phyloP scores from a whole-genome alignment of 345 rosid genomes.

The Ailanthus altissimus region DNA sequence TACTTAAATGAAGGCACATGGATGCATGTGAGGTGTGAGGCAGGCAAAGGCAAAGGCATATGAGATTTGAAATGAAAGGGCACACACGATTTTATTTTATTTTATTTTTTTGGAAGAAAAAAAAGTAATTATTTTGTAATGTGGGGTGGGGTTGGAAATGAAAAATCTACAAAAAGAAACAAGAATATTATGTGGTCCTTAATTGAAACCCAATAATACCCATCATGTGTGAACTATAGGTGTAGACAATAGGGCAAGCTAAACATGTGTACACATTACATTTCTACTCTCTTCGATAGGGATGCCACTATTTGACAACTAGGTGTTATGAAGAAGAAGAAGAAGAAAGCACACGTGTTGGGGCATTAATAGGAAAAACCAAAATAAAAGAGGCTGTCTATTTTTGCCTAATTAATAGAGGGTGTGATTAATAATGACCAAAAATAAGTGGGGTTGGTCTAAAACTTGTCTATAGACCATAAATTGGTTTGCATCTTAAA shows the following conservation, averaged over 20 bases:
- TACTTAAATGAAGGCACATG: constrained; percentile 51
- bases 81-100: too few relatives aligned
- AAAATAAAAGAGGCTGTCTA: neutral
- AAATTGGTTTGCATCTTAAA: constrained; percentile 3
- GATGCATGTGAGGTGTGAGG: constrained; percentile 38
- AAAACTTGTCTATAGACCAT: constrained; percentile 13
- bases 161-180: constrained; percentile 1
- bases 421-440: neutral
- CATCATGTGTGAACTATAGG: too few relatives aligned
- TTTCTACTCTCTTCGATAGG: neutral
- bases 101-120: too few relatives aligned
- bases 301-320: constrained; percentile 27
- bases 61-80: too few relatives aligned
- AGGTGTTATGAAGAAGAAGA: constrained; percentile 8
- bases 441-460: neutral
- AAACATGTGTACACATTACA: too few relatives aligned
- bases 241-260: too few relatives aligned
- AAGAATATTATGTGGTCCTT: constrained; percentile 25
- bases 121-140: neutral
- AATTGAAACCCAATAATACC: neutral
- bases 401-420: neutral
- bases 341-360: constrained; percentile 32
- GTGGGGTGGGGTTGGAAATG: neutral
- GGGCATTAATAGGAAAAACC: constrained; percentile 17
- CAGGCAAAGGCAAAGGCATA: constrained; percentile 18